These are phyloP conservation scores for Fragilariopsis cylindrus DNA, from an alignment of 108 stramenopile species.

Conservation along the genomic window DNA sequence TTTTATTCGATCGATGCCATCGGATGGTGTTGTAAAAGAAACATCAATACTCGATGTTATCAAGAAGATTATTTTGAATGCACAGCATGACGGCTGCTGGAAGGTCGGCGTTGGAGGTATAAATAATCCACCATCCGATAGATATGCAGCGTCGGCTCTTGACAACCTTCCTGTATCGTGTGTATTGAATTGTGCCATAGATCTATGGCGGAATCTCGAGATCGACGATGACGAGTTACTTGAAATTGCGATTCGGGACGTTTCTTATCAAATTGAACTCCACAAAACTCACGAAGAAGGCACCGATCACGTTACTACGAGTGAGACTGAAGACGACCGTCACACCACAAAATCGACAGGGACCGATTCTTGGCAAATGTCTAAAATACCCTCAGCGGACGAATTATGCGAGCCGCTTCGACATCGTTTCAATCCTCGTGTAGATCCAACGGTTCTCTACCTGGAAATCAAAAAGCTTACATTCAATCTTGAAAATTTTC, in stretches of 20 bases:
- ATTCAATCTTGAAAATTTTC: conserved; percentile 66
- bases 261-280: conserved; percentile 76
- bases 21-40: conserved; percentile 24
- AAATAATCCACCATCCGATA: conserved; percentile 46
- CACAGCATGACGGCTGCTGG: conserved; percentile 77
- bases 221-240: conserved; percentile 85
- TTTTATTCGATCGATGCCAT: neutral
- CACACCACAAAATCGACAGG: neutral
- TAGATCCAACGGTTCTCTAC: conserved; percentile 74
- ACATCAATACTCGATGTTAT: conserved; percentile 75
- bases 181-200: conserved; percentile 74
- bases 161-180: conserved; percentile 68
- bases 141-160: conserved; percentile 50
- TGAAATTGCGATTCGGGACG: conserved; percentile 79
- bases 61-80: conserved; percentile 67
- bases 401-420: conserved; percentile 16
- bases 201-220: conserved; percentile 78
- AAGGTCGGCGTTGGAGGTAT: conserved; percentile 66
- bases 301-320: neutral
- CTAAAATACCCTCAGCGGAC: neutral
- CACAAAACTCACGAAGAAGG: conserved; percentile 44
- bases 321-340: neutral
- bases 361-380: neutral
- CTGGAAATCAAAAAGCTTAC: conserved; percentile 81
- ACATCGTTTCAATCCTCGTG: conserved; percentile 64